These are phyloP conservation scores for Berkeleyomyces rouxiae DNA, from an alignment of 2,329 filamentous ascomycete genomes.

Conservation along the genomic window DNA sequence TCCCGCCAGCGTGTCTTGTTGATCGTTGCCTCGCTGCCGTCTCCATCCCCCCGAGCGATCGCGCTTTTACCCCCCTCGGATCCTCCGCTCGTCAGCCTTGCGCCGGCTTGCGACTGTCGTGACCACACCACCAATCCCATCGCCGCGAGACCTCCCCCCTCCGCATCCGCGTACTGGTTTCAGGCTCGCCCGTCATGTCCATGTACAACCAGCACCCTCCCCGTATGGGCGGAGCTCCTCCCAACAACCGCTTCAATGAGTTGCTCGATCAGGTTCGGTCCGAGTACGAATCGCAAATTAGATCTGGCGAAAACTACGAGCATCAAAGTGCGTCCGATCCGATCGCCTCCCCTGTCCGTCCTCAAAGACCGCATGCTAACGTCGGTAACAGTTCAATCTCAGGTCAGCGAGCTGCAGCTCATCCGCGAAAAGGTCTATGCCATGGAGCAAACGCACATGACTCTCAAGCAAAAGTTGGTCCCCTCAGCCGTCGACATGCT, in stretches of 20 bases:
- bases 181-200: conserved; percentile 11
- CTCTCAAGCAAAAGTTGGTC: conserved; percentile 70
- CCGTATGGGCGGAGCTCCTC: conserved; percentile 14
- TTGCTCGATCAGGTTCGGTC: conserved; percentile 77
- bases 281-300: conserved; percentile 77
- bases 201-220: conserved; percentile 15
- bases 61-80: background rate
- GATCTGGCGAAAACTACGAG: conserved; percentile 73
- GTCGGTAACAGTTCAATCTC: conserved; percentile 51
- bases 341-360: background rate
- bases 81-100: background rate
- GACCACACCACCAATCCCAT: background rate
- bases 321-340: conserved; percentile 61
- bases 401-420: conserved; percentile 89
- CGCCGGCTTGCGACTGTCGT: background rate
- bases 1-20: background rate
- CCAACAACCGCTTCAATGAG: conserved; percentile 54
- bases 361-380: background rate
- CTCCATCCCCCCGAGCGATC: background rate
- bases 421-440: conserved; percentile 86
- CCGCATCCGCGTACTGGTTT: background rate
- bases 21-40: background rate
- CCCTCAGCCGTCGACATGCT: background rate
- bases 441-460: conserved; percentile 77
- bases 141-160: background rate